Base-by-base conservation (phyloP, 2,329 filamentous ascomycete genomes). In the Botrytis tulipae region DNA sequence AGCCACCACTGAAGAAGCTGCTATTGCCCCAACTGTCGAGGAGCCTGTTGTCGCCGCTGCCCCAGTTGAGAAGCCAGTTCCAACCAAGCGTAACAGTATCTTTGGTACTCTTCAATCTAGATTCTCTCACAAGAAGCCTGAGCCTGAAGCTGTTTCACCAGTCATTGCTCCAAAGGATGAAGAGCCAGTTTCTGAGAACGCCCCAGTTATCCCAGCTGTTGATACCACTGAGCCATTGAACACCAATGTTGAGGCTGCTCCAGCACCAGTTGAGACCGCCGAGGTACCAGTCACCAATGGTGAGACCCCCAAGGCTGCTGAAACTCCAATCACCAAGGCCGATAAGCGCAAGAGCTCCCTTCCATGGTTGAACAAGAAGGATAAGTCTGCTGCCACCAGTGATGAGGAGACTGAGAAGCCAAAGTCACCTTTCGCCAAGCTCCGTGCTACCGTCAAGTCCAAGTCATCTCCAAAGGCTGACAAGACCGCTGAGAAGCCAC, bases 281-380 rank as follows among this genome's bases (percentile, higher is more conserved):
- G 80, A 82, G 72, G 60, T 74, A 37, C 79, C 82, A 67, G 76
- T 76, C 42, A 82, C 82, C 75, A 82, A 83, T 78, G 84, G 84
- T 73, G 79, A 83, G 75, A 79, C 82, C 74, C 81, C 81, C 74
- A 78, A 82, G 74, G 74, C 78, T 73, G 71, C 76, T 59, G 84
- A 84, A 78, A 81, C 79, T 71, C 79, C 80, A 73, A 76, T 78
- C 44, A 76, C 80, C 73, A 85, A 85, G 81, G 72, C 79, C 42
- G 82, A 83, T 79, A 92, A 92, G 88, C 89, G 91, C 79, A 84
- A 84, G 77, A 91, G 89, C 78, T 87, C 92, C 82, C 77, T 82
- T 40, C 81, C 81, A 75, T 92, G 89, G 89, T 78, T 87, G 82
- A 88, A 87, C 83, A 87, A 89, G 85, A 92, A 92, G 87, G 88